Evolutionary conservation across 768 basidiomycete species (phyloP), one percentile per base, ranked within the genome.

Genomic region (Lactarius hengduanensis): DNA sequence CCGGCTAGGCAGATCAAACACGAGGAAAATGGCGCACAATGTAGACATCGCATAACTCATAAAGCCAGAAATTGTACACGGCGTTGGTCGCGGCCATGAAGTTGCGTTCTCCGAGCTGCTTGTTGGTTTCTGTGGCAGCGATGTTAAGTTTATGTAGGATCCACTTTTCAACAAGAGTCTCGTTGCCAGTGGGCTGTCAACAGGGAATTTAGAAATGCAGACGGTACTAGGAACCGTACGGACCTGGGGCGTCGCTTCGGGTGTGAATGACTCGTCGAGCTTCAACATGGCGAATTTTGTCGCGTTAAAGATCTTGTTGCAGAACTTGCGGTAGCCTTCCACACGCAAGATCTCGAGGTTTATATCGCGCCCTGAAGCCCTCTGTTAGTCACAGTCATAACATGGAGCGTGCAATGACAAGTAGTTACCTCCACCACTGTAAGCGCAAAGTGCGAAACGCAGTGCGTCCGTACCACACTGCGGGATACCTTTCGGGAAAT

Each of bases 251-350:
- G 82, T 79, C 1, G 86, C 79, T 66, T 86, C 81, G 18, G 96
- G 94, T 36, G 89, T 86, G 72, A 97, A 98, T 50, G 81, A 77
- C 47, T 86, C 86, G 64, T 94, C 95, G 38, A 99, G 81, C 79
- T 96, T 96, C 76, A 98, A 86, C 91, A 98, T 94, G n/a, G 96
- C 96, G 72, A 99, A 98, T 77, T 96, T 96, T 57, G 95, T 98
- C 1, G 97, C 97, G 74, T 99, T 99, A 84, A 96, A 98, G 32
- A 98, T 87, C 81, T 98, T 98, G 81, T 99, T 99, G 81, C 97
- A 98, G 82, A 99, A 99, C 78, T 98, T 98, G 77, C 97, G 88
- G 77, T 98, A 98, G 2, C 96, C 97, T 78, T 98, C 96, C 38
- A 98, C 94, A 61, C 95, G 89, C 69, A 94, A 78, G 71, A 99